Evolutionary conservation across 805 yeast species (phyloP).

Genomic region (Cyberlindnera euphorbiae): DNA sequence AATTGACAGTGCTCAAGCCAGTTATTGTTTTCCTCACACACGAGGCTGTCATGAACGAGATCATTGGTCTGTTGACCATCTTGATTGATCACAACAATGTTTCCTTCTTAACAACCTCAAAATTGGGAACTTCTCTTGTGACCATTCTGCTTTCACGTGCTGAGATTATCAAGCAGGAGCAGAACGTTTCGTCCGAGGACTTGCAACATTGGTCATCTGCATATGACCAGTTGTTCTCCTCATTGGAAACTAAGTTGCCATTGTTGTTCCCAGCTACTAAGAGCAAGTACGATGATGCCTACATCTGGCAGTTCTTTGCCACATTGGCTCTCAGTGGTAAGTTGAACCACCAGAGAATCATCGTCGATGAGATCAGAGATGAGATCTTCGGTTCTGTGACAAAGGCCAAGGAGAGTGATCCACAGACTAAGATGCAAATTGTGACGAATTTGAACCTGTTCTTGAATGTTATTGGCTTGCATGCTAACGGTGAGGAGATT

Average conservation of each 20-base stretch:
- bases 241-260: conserved; percentile 71
- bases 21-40: conserved; percentile 73
- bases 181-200: conserved; percentile 39
- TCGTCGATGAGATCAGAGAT: conserved; percentile 91
- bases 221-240: conserved; percentile 76
- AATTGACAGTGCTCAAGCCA: conserved; percentile 75
- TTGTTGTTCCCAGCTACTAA: conserved; percentile 74
- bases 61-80: conserved; percentile 68
- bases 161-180: conserved; percentile 86
- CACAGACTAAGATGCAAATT: conserved; percentile 47
- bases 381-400: conserved; percentile 86
- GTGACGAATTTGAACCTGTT: conserved; percentile 83
- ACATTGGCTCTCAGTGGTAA: conserved; percentile 89
- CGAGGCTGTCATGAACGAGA: conserved; percentile 74
- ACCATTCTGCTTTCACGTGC: conserved; percentile 91
- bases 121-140: conserved; percentile 79
- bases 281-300: conserved; percentile 32
- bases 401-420: conserved; percentile 52
- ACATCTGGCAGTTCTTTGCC: conserved; percentile 96
- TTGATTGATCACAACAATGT: conserved; percentile 68
- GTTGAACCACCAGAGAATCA: conserved; percentile 83
- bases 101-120: conserved; percentile 48
- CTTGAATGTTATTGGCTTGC: conserved; percentile 93
- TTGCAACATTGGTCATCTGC: conserved; percentile 63
- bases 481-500: conserved; percentile 86